A percentile compares a stretch with the other conserved stretches of the same genome.
Evolutionary conservation across 768 basidiomycete species (phyloP).

Genomic region (Tephrocybe sp.): DNA sequence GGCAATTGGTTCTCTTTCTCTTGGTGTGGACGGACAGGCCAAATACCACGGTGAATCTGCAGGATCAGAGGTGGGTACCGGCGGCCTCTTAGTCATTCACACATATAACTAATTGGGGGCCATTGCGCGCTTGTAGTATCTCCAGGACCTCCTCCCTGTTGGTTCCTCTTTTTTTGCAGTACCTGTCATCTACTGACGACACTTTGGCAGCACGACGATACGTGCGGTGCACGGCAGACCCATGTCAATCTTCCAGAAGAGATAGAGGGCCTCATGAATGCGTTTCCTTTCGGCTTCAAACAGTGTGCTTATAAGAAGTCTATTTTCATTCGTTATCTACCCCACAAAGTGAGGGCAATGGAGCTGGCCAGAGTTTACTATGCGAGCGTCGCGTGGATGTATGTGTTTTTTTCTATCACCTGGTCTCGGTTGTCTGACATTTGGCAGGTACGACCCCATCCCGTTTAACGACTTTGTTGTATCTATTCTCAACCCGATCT

Average conservation of each 20-base stretch:
- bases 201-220: slow-evolving; percentile 18
- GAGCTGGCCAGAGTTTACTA: slow-evolving; percentile 44
- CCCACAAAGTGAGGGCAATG: slow-evolving; percentile 37
- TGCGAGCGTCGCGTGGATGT: slow-evolving; percentile 47
- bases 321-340: slow-evolving; percentile 40
- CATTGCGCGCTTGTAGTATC: slow-evolving; percentile 26
- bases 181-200: neutral
- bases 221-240: slow-evolving; percentile 13
- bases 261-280: slow-evolving; percentile 42
- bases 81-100: neutral
- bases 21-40: slow-evolving; percentile 47
- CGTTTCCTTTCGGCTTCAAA: slow-evolving; percentile 50
- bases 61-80: slow-evolving; percentile 42
- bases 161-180: slow-evolving; percentile 4
- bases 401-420: slow-evolving; percentile 19
- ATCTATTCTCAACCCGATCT: slow-evolving; percentile 42
- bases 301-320: slow-evolving; percentile 36
- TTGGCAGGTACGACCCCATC: slow-evolving; percentile 47
- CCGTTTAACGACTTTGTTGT: slow-evolving; percentile 39
- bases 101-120: neutral
- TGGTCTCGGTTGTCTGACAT: slow-evolving; percentile 1
- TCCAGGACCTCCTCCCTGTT: slow-evolving; percentile 38
- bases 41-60: slow-evolving; percentile 52
- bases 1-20: slow-evolving; percentile 47
- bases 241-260: slow-evolving; percentile 40